These are phyloP conservation scores for Agaricales sp. DNA, from an alignment of 1,284 basidiomycete genomes.

Conservation along the genomic window DNA sequence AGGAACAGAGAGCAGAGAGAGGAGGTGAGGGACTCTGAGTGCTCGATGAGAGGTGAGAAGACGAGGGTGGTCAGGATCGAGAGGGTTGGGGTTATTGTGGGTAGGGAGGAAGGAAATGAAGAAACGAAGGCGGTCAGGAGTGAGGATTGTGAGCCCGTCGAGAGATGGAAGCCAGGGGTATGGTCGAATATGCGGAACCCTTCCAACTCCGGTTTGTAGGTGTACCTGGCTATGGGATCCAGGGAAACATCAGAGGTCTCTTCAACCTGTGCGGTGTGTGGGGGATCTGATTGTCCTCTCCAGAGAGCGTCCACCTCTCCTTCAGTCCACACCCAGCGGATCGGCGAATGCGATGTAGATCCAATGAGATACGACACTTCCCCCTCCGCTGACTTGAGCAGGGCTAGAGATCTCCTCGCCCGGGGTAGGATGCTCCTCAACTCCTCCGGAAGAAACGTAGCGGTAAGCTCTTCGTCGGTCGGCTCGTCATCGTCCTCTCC, in stretches of 20 bases:
- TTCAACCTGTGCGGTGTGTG: no score
- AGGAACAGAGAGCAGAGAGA: conserved; percentile 54
- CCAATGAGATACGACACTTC: no score
- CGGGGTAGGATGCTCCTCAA: conserved; percentile 41
- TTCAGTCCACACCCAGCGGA: conserved; percentile 60
- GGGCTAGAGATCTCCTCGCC: conserved; percentile 54
- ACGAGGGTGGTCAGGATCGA: conserved; percentile 46
- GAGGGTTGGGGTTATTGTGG: conserved; percentile 53
- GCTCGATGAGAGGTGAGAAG: conserved; percentile 43
- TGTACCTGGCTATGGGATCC: no score
- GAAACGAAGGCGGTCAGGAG: conserved; percentile 38
- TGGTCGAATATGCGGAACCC: no score
- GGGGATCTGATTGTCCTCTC: no score
- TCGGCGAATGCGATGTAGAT: conserved; percentile 17
- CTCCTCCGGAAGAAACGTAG: conserved; percentile 45
- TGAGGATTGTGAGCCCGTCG: conserved; percentile 37
- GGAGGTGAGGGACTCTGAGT: conserved; percentile 47
- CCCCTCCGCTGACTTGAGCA: conserved; percentile 48
- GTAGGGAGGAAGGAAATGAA: conserved; percentile 46
- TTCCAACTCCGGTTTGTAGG: no score
- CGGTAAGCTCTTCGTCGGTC: conserved; percentile 23
- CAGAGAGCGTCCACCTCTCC: conserved; percentile 31
- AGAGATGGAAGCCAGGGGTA: conserved; percentile 28
- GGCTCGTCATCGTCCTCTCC: conserved; percentile 28
- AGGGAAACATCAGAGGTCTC: no score